Base-by-base conservation (phyloP, 2,329 filamentous ascomycete genomes). In the Helminthosporium solani region DNA sequence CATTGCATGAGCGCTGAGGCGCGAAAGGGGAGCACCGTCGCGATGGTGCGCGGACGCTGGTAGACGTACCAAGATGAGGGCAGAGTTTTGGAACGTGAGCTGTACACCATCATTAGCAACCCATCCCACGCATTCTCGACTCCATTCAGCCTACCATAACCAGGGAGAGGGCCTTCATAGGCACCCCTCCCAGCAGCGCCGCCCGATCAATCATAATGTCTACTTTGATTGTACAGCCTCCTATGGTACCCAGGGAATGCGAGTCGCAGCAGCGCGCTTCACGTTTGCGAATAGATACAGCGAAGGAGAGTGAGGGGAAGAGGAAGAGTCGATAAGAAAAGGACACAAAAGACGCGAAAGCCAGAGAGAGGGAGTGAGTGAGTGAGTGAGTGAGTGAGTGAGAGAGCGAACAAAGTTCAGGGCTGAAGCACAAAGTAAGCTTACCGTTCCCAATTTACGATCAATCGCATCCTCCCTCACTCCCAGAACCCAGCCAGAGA, bases 61-160 rank as follows among this genome's bases (percentile, higher is more conserved):
- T 37, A 21, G 39, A 41, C 62, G 53, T 75, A 86, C 83, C 56
- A 92, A 74, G 50, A 90, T 90, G 50, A 91, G 77, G 20, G 84
- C 85, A 7, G 87, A 90, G 67, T 91, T 91, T 74, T 91, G 86
- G 53, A 88, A 83, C 21, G 85, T 89, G 62, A 92, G 79, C 88
- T 91, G 62, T 33, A 41, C 2, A 33, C 12, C 36, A 42, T 16
- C 3, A 48, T 70, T 34, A 70, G 68, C 44, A 6, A 46, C 15
- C 15, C 3, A 9, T 11, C n/a, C n/a, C n/a, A n/a, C 19, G n/a
- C 9, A 19, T 39, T 16, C 33, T 30, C 3, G 2, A 11, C 34
- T 2, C 3, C 31, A 30, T 19, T 21, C 16, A 7, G 49, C 78
- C 48, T 74, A 86, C 84, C 46, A 80, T 84, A 52, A 84, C 75